These are phyloP conservation scores for Alnus glutinosa DNA, from an alignment of 306 rosid species.

Conservation along the genomic window DNA sequence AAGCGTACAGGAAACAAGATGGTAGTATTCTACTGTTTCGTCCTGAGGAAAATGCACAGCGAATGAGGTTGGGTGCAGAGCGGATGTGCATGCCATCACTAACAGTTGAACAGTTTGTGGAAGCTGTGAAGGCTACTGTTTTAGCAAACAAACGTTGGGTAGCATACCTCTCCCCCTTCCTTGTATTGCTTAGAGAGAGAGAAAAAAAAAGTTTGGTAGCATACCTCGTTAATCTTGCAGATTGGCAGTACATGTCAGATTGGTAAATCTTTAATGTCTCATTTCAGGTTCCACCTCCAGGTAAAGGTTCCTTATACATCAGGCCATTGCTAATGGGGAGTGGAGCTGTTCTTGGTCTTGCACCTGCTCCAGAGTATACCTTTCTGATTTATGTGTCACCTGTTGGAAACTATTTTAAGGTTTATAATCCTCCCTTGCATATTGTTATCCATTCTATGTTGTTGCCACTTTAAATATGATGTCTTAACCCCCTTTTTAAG, in stretches of 20 bases:
- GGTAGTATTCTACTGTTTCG: slow-evolving; percentile 84
- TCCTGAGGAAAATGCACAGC: slow-evolving; percentile 81
- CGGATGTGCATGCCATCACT: slow-evolving; percentile 99
- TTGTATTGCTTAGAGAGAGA: no score
- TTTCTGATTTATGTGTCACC: slow-evolving; percentile 93
- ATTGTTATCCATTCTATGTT: background rate
- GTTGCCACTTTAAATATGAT: slow-evolving; percentile 7
- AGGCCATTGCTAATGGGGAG: slow-evolving; percentile 98
- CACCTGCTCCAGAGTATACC: slow-evolving; percentile 97
- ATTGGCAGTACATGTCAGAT: slow-evolving; percentile 6
- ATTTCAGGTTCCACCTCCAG: slow-evolving; percentile 87
- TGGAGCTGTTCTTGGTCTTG: slow-evolving; percentile 95
- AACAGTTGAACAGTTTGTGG: slow-evolving; percentile 77
- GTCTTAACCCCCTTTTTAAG: slow-evolving; percentile 14
- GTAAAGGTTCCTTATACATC: slow-evolving; percentile 90
- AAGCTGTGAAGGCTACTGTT: slow-evolving; percentile 86
- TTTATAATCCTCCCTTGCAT: slow-evolving; percentile 19
- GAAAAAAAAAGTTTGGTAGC: slow-evolving; percentile 52
- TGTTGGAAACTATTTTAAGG: slow-evolving; percentile 99
- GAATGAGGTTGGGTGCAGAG: slow-evolving; percentile 87
- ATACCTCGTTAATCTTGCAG: background rate
- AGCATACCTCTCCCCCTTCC: slow-evolving; percentile 1
- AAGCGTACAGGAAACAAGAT: slow-evolving; percentile 80
- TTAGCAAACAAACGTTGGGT: slow-evolving; percentile 96
- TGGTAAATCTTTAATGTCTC: slow-evolving; percentile 19